phyloP scores from a whole-genome alignment of 2,329 filamentous ascomycete species.

The Hymenoscyphus occultus region DNA sequence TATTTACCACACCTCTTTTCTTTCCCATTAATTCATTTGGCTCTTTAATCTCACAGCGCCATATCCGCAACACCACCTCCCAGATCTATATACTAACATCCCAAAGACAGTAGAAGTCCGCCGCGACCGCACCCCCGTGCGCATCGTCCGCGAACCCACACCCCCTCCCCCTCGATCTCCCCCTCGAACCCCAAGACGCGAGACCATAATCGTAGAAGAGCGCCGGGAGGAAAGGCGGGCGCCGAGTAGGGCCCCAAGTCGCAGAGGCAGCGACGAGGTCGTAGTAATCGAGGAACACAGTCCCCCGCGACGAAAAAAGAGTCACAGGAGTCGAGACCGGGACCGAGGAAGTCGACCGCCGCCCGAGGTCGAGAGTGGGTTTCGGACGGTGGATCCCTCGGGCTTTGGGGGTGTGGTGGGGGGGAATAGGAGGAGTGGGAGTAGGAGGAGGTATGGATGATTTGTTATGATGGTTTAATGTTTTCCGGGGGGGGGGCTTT shows the following conservation, averaged over 20 bases:
- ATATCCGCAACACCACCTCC: constrained; percentile 4
- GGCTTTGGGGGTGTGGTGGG: constrained; percentile 33
- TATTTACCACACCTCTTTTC: neutral
- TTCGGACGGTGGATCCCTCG: constrained; percentile 34
- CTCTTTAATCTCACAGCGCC: neutral
- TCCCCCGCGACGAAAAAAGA: constrained; percentile 34
- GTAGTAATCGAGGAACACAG: constrained; percentile 38
- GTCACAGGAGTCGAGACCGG: constrained; percentile 18
- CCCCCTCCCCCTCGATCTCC: no score
- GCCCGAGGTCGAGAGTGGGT: constrained; percentile 31
- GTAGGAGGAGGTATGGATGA: constrained; percentile 15
- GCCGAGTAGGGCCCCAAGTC: constrained; percentile 23
- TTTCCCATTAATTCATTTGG: no score
- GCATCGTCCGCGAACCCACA: constrained; percentile 26
- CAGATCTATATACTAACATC: constrained; percentile 7
- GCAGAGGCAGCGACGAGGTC: constrained; percentile 35
- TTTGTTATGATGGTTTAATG: neutral
- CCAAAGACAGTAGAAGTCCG: constrained; percentile 31
- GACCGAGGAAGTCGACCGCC: constrained; percentile 14
- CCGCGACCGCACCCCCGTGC: constrained; percentile 21
- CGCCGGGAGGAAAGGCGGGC: constrained; percentile 19
- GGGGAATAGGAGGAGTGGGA: constrained; percentile 24
- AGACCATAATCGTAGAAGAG: constrained; percentile 35
- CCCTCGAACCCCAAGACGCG: constrained; percentile 19
- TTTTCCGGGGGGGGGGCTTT: neutral